A percentile compares a stretch with the other conserved stretches of the same genome.
These are phyloP conservation scores for Apiospora marii DNA, from an alignment of 2,329 filamentous ascomycete genomes.

Conservation along the genomic window DNA sequence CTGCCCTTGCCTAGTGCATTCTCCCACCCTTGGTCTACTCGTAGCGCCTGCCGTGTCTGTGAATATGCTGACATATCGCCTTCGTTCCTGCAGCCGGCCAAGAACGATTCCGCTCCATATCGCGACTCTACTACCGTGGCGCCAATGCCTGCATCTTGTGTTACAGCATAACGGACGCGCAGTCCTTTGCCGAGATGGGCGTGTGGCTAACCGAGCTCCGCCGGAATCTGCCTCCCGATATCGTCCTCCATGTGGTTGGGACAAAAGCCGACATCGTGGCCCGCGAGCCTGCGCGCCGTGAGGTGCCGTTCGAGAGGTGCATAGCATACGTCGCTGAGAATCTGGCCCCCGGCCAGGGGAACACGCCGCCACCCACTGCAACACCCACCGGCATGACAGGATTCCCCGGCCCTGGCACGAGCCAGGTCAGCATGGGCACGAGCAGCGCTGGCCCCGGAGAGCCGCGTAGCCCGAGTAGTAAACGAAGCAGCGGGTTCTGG, in stretches of 20 bases:
- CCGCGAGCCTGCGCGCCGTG: conserved; percentile 77
- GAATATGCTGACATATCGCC: conserved; percentile 1
- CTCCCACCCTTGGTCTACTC: background rate
- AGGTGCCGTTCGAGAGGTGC: conserved; percentile 93
- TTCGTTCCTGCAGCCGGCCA: conserved; percentile 70
- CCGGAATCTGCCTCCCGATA: conserved; percentile 76
- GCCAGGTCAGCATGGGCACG: conserved; percentile 43
- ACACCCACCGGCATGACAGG: conserved; percentile 45
- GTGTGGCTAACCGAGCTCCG: conserved; percentile 88
- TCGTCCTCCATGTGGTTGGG: conserved; percentile 93
- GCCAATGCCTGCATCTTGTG: conserved; percentile 93
- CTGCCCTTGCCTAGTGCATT: background rate
- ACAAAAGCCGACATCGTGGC: conserved; percentile 93
- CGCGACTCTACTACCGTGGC: conserved; percentile 93
- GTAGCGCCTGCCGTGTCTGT: conserved; percentile 25
- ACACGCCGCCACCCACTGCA: conserved; percentile 73
- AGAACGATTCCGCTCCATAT: conserved; percentile 94
- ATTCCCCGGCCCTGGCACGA: conserved; percentile 39
- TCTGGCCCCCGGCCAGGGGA: conserved; percentile 74
- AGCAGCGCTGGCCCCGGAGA: conserved; percentile 48
- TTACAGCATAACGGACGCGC: conserved; percentile 89
- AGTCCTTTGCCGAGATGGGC: conserved; percentile 91
- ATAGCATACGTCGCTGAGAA: conserved; percentile 96
- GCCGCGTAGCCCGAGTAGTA: conserved; percentile 67
- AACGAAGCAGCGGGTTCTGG: conserved; percentile 82